Evolutionary conservation across 345 rosid genomes (phyloP), one percentile per base, ranked within the genome.

Genomic region (Lepidium sativum): DNA sequence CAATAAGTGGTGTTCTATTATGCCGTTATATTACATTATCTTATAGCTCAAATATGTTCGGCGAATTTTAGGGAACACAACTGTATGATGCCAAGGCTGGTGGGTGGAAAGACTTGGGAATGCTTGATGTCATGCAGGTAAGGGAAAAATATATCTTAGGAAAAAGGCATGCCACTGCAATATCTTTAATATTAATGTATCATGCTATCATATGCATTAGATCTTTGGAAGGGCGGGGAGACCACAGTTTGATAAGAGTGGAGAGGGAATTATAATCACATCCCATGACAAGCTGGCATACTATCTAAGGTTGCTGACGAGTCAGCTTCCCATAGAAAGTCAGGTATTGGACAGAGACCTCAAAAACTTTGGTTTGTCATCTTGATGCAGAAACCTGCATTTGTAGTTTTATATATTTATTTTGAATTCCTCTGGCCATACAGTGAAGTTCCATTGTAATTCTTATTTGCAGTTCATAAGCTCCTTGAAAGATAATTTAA

Each of bases 81-180:
- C 71, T 92, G 72, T 92, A 89, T 69, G 96, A 92, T 82, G 87
- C 97, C 43, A 89, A 89, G 84, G 98, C 97, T 78, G 98, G 98
- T 78, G 98, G 98, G 12, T 92, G 98, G 98, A 80, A 79, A 73
- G 98, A 92, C 82, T 77, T 92, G 57, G 98, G 98, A 60, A 92
- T 89, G 98, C 94, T 92, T 62, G 98, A 92, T 76, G 97, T 92
- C 67, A 92, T 92, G 98, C 98, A 92, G 89, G 98, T 83, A 72
- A 64, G 32, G 21, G 35, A 35, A 38, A 53, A 38, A 29, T 13
- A 17, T 18, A n/a, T 63, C 32, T 69, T 12, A 20, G 35, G 44
- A 37, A 34, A 61, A 65, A 40, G 44, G 14, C 25, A 51, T 51
- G 56, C 7, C 15, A 39, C 6, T 56, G 31, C 37, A 47, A 32